Conservation (phyloP, 169 alveolate species). For the Condylostoma magnum region DNA sequence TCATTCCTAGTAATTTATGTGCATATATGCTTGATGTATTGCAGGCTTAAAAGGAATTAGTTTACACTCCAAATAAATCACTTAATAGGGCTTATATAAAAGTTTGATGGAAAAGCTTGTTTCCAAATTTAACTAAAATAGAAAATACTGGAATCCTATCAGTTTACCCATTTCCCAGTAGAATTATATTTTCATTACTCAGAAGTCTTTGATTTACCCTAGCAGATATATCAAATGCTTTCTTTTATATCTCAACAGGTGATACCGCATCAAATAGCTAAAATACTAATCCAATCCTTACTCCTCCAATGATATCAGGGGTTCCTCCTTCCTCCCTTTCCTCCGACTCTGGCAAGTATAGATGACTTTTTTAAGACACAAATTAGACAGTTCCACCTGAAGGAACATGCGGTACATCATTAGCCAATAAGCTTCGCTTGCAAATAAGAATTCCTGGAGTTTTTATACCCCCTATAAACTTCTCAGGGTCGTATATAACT, state of each 20-base stretch:
- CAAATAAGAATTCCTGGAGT: constrained; percentile 88
- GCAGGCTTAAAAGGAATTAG: constrained; percentile 93
- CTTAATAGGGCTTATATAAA: constrained; percentile 89
- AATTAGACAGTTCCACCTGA: constrained; percentile 92
- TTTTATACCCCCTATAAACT: constrained; percentile 92
- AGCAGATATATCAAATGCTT: constrained; percentile 35
- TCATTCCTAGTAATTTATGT: constrained; percentile 77
- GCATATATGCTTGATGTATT: constrained; percentile 93
- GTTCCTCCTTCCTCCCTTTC: constrained; percentile 96
- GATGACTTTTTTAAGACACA: constrained; percentile 86
- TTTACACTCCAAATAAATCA: constrained; percentile 93
- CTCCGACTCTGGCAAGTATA: constrained; percentile 75
- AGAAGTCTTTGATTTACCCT: constrained; percentile 15
- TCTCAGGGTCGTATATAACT: constrained; percentile 90
- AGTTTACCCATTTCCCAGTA: constrained; percentile 25
- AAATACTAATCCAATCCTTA: constrained; percentile 88
- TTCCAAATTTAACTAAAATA: constrained; percentile 35
- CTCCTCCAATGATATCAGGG: constrained; percentile 88
- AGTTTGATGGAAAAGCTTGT: constrained; percentile 83
- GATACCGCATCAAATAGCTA: constrained; percentile 69
- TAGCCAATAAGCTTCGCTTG: constrained; percentile 73
- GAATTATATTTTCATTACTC: constrained; percentile 32
- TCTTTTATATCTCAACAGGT: constrained; percentile 34
- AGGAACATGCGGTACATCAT: constrained; percentile 71
- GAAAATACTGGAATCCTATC: constrained; percentile 42